phyloP scores from a whole-genome alignment of 139 green algal genomes.

The Micractinium sp. region DNA sequence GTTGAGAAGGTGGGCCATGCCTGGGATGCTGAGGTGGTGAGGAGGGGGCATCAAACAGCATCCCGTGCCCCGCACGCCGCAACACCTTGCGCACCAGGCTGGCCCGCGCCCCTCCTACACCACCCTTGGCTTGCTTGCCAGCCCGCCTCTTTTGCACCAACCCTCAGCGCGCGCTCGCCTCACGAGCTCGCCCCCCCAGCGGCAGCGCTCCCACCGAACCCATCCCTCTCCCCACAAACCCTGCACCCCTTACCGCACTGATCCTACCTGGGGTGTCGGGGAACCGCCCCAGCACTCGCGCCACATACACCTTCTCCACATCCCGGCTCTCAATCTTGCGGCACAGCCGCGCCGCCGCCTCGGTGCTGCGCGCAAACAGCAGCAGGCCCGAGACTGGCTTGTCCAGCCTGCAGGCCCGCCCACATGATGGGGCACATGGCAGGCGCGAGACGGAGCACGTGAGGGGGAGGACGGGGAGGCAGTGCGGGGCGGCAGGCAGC shows the following conservation, averaged over 20 bases:
- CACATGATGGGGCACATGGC: neutral
- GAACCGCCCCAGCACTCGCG: slow-evolving; percentile 81
- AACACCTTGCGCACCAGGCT: too few species aligned
- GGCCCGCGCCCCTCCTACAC: too few species aligned
- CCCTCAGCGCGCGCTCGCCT: too few species aligned
- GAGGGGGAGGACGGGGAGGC: neutral
- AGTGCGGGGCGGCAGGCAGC: neutral
- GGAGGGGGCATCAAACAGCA: too few species aligned
- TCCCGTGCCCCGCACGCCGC: too few species aligned
- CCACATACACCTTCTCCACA: slow-evolving; percentile 88
- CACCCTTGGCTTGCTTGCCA: too few species aligned
- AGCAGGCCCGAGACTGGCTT: slow-evolving; percentile 90
- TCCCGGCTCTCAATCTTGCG: slow-evolving; percentile 55
- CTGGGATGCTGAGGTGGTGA: too few species aligned
- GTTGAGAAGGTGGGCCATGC: too few species aligned
- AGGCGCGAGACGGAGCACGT: neutral
- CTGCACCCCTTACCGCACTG: neutral
- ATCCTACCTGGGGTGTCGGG: neutral
- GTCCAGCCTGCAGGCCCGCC: slow-evolving; percentile 71
- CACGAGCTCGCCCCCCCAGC: too few species aligned
- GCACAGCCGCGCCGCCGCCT: slow-evolving; percentile 67
- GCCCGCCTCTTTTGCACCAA: too few species aligned
- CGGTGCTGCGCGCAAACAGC: slow-evolving; percentile 71
- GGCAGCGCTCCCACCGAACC: too few species aligned
- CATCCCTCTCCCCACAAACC: neutral